These are phyloP conservation scores for Trichophyton schoenleinii DNA, from an alignment of 2,329 filamentous ascomycete genomes.

Conservation along the genomic window DNA sequence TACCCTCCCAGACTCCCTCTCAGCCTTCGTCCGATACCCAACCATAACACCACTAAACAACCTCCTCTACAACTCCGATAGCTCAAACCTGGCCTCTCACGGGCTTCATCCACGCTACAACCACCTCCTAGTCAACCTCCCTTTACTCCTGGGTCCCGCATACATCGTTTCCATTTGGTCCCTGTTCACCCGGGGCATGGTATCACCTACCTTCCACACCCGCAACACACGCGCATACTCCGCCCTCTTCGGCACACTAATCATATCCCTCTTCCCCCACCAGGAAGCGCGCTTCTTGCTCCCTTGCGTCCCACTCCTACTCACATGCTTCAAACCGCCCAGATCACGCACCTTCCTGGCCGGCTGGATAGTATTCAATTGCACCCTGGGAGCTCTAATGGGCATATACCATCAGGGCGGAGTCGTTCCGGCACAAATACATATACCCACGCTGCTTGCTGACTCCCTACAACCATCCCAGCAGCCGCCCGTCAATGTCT, in stretches of 20 bases:
- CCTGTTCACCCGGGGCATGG: slow-evolving; percentile 28
- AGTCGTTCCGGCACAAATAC: slow-evolving; percentile 38
- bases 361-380: slow-evolving; percentile 39
- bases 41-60: slow-evolving; percentile 69
- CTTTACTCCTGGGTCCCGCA: slow-evolving; percentile 60
- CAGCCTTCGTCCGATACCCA: slow-evolving; percentile 41
- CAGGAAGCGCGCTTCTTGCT: slow-evolving; percentile 43
- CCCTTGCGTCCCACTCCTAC: slow-evolving; percentile 39
- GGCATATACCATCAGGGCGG: slow-evolving; percentile 44
- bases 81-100: slow-evolving; percentile 59
- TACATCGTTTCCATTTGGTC: slow-evolving; percentile 38
- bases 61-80: slow-evolving; percentile 58
- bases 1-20: slow-evolving; percentile 26
- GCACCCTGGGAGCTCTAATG: slow-evolving; percentile 37
- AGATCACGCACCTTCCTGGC: slow-evolving; percentile 30
- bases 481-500: slow-evolving; percentile 16
- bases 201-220: slow-evolving; percentile 23
- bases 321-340: slow-evolving; percentile 36
- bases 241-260: slow-evolving; percentile 31
- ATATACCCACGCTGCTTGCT: slow-evolving; percentile 30
- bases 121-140: slow-evolving; percentile 58
- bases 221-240: slow-evolving; percentile 32
- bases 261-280: slow-evolving; percentile 38
- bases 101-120: slow-evolving; percentile 70
- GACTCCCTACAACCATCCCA: slow-evolving; percentile 15